Percentiles rank a stretch among this genome's conserved stretches.
These are phyloP conservation scores for Dalbergia oliveri DNA, from an alignment of 306 rosid species.

Conservation along the genomic window DNA sequence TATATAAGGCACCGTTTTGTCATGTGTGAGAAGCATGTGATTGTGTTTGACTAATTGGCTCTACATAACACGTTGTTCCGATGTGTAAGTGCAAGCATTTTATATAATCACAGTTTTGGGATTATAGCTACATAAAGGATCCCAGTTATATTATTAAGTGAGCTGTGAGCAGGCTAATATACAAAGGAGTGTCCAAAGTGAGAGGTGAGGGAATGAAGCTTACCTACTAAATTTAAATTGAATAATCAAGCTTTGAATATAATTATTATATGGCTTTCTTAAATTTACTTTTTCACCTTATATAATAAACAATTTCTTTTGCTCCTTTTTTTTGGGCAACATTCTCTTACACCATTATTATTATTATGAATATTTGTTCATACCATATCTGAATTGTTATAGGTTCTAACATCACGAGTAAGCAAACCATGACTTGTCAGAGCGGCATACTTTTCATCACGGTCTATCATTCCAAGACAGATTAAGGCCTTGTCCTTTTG, in stretches of 20 bases:
- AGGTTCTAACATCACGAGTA: constrained; percentile 44
- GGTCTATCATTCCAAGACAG: constrained; percentile 18
- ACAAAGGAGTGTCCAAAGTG: too few species aligned
- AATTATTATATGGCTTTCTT: too few species aligned
- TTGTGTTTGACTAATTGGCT: too few species aligned
- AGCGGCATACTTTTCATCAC: constrained; percentile 19
- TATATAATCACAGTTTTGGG: background rate
- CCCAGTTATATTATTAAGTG: too few species aligned
- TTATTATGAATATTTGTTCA: background rate
- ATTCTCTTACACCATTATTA: background rate
- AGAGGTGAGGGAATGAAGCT: too few species aligned
- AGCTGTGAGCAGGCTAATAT: too few species aligned
- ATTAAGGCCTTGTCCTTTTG: constrained; percentile 45
- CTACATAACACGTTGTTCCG: too few species aligned
- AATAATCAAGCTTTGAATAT: too few species aligned
- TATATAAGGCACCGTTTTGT: too few species aligned
- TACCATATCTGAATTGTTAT: background rate
- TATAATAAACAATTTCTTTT: too few species aligned
- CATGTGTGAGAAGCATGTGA: too few species aligned
- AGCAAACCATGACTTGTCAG: constrained; percentile 50
- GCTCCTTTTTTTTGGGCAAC: background rate
- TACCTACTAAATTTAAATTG: too few species aligned
- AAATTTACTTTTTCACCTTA: background rate
- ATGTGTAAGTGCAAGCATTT: background rate
- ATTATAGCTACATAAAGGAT: background rate